phyloP scores from a whole-genome alignment of 139 green algal species.

The Closterium sp. region DNA sequence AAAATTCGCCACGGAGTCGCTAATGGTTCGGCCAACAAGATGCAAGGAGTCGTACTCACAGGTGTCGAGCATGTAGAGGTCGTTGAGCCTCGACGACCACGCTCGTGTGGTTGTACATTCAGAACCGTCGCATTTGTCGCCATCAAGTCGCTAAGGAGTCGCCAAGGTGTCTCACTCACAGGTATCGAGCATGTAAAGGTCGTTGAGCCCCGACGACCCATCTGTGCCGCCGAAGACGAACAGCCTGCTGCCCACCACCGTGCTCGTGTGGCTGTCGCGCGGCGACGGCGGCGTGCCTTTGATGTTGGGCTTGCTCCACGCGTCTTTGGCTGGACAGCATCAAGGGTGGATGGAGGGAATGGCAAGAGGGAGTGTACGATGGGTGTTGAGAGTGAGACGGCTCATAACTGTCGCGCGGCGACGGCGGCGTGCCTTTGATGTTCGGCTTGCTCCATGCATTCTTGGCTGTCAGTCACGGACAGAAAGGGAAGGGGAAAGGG shows the following conservation, averaged over 20 bases:
- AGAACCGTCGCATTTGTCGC: too few relatives aligned
- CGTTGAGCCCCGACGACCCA: background rate
- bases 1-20: too few relatives aligned
- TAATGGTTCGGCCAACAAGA: too few relatives aligned
- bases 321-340: constrained; percentile 8
- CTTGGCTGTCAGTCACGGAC: too few relatives aligned
- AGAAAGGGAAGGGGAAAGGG: too few relatives aligned
- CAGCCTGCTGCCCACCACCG: constrained; percentile 22
- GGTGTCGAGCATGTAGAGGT: constrained; percentile 44
- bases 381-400: background rate
- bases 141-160: too few relatives aligned
- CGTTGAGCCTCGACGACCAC: background rate
- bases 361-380: background rate
- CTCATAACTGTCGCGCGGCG: constrained; percentile 20
- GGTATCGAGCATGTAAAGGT: constrained; percentile 43
- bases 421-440: constrained; percentile 18
- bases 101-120: constrained; percentile 39
- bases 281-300: constrained; percentile 31
- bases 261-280: constrained; percentile 47
- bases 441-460: constrained; percentile 21
- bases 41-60: background rate
- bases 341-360: background rate
- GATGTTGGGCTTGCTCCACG: constrained; percentile 31
- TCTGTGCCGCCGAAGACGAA: constrained; percentile 43
- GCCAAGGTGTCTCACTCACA: background rate